These are phyloP conservation scores for Cyclanthera cordifolia DNA, from an alignment of 306 rosid genomes.

Conservation along the genomic window DNA sequence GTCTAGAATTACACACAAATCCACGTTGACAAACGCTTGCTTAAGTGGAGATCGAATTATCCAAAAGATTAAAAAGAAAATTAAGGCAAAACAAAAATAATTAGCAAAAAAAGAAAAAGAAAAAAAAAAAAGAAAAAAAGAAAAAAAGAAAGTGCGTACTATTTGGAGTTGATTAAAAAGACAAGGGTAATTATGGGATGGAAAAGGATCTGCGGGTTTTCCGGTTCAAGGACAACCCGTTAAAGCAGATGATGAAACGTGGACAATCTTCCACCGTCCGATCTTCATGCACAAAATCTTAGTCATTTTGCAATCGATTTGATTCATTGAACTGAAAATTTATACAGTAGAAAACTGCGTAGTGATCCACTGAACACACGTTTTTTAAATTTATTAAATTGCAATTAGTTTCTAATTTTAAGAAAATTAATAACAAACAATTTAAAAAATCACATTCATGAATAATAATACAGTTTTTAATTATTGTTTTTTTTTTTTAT, in stretches of 20 bases:
- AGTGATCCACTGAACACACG: background rate
- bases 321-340: constrained; percentile 27
- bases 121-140: background rate
- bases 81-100: no score
- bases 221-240: constrained; percentile 6
- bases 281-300: constrained; percentile 1
- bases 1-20: background rate
- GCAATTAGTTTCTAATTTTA: no score
- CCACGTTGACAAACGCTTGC: background rate
- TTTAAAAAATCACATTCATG: no score
- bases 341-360: constrained; percentile 31
- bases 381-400: background rate
- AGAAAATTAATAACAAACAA: no score
- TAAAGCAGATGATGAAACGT: constrained; percentile 12
- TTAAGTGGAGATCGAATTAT: background rate
- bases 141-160: background rate
- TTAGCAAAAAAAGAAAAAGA: no score
- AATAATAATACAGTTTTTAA: no score
- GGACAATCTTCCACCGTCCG: background rate
- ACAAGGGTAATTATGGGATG: constrained; percentile 20
- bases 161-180: constrained; percentile 8
- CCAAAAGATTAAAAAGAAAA: background rate
- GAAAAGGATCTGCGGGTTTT: constrained; percentile 19
- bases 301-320: background rate
- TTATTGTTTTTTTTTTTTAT: no score